Evolutionary conservation across 371 early-diverging fungal species (phyloP), one percentile per base, ranked within the genome.

Genomic region (Circinella minor): DNA sequence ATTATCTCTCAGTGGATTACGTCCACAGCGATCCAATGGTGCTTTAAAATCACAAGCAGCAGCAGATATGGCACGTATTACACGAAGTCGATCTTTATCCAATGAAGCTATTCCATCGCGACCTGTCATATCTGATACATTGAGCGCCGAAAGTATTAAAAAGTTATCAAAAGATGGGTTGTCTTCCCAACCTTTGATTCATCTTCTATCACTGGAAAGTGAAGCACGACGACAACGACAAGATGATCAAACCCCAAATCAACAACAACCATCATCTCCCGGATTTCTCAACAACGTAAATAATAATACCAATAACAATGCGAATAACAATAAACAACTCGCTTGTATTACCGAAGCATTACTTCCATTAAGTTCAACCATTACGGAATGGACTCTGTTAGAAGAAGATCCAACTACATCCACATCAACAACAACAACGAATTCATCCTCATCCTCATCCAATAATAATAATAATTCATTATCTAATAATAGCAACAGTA

Each of bases 181-280:
- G 36, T 74, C 74, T 2, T 64, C 71, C 17, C 77, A 76, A 47
- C 69, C 73, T 3, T 54, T 73, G 36, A 73, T 74, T 55, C 73
- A 72, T 60, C 71, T 77, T n/a, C 62, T 71, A n/a, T 74, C 74
- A 18, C 43, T 70, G 46, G 74, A 72, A 61, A 72, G 73, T 17
- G 73, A 74, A 46, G 67, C 68, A 43, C 76, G 73, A 5, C 46
- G 55, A 15, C 72, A 68, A 17, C 72, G 65, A 48, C 73, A 66
- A 61, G 71, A 67, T 36, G 47, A 60, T n/a, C 67, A 55, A 39
- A 11, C 36, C n/a, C 43, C 15, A 34, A 7, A 59, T 48, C 69
- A 61, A 47, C 70, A 15, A 27, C 65, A 34, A 5, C 36, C 27
- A 37, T 68, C 68, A 17, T 39, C 43, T 9, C 27, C 27, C 2